These are phyloP conservation scores for Termitomyces bulborhizus DNA, from an alignment of 768 basidiomycete genomes.

Conservation along the genomic window DNA sequence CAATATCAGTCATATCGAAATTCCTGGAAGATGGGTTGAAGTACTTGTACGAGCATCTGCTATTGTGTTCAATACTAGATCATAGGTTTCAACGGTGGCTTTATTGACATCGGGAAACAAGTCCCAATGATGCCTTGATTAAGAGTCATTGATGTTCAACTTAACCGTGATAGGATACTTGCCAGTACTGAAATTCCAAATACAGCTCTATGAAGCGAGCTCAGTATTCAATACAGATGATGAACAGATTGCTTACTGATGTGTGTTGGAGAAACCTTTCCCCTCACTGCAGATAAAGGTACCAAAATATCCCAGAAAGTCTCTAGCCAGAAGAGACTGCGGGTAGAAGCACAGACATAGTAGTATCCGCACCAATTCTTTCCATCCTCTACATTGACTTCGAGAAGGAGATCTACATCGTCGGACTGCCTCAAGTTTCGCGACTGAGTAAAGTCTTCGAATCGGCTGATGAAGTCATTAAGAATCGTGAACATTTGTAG, in stretches of 20 bases:
- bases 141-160: neutral
- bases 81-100: neutral
- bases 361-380: conserved; percentile 5
- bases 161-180: neutral
- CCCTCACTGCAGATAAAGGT: neutral
- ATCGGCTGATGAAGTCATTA: neutral
- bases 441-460: neutral
- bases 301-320: neutral
- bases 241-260: neutral
- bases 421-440: neutral
- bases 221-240: neutral
- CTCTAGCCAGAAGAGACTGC: conserved; percentile 7
- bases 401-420: conserved; percentile 4
- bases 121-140: neutral
- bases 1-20: neutral
- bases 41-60: conserved; percentile 7
- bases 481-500: neutral
- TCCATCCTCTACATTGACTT: neutral
- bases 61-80: conserved; percentile 2
- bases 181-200: conserved; percentile 5
- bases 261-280: neutral
- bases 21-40: neutral
- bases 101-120: neutral
- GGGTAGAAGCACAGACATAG: neutral
- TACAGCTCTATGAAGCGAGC: neutral